phyloP scores from a whole-genome alignment of 345 rosid genomes.

The Acer yangbiense region DNA sequence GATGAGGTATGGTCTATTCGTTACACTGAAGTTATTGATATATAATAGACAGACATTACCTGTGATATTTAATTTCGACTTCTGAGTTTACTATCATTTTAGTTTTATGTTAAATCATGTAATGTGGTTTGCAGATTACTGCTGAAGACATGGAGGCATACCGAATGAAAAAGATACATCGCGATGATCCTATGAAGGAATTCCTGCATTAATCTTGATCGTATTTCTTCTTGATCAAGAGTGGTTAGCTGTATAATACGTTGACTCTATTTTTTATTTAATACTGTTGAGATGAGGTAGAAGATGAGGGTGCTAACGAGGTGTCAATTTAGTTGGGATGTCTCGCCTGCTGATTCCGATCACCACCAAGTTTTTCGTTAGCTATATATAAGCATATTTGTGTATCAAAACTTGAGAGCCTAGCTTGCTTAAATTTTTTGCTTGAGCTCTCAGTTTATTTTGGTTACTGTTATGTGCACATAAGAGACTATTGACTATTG shows the following conservation, averaged over 20 bases:
- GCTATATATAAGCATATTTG: background rate
- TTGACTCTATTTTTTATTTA: too few relatives aligned
- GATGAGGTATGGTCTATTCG: constrained; percentile 34
- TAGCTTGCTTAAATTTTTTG: background rate
- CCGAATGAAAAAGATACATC: constrained; percentile 50
- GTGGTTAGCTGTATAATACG: background rate
- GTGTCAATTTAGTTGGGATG: too few relatives aligned
- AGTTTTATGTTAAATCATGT: background rate
- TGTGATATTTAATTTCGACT: background rate
- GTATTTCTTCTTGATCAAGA: background rate
- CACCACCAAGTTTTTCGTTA: too few relatives aligned
- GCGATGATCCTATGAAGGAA: constrained; percentile 62
- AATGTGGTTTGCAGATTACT: constrained; percentile 34
- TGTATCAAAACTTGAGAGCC: background rate
- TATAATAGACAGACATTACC: background rate
- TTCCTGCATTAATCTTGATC: constrained; percentile 32
- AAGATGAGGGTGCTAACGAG: too few relatives aligned
- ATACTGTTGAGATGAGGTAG: too few relatives aligned
- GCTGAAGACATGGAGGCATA: constrained; percentile 65
- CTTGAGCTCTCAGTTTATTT: too few relatives aligned
- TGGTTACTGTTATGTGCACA: too few relatives aligned
- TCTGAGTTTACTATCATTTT: background rate
- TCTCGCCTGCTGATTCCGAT: too few relatives aligned
- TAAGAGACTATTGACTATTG: too few relatives aligned
- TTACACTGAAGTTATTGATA: too few relatives aligned